These are phyloP conservation scores for Solanum piurae DNA, from an alignment of 257 asterid genomes.

Conservation along the genomic window DNA sequence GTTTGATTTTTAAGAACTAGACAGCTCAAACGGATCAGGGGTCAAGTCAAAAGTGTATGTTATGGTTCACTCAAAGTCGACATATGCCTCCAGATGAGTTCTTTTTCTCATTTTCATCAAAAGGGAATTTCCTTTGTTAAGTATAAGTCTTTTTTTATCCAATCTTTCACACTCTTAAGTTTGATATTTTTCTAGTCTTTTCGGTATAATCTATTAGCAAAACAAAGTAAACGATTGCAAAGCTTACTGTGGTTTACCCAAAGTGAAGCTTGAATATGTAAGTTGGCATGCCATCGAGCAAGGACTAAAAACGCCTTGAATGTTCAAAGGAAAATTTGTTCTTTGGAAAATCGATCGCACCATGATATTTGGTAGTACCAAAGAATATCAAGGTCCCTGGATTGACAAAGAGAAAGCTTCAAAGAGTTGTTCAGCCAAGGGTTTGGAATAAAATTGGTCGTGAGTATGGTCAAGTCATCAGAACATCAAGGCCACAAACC, in stretches of 20 bases:
- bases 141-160: too few species aligned
- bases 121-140: too few species aligned
- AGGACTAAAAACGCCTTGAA: too few species aligned
- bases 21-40: not conserved
- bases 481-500: not conserved
- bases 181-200: too few species aligned
- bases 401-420: not conserved
- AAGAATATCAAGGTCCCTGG: not conserved
- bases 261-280: too few species aligned
- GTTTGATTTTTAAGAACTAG: not conserved
- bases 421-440: not conserved
- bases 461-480: not conserved
- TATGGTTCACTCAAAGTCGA: not conserved
- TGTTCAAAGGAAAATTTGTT: not conserved
- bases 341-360: too few species aligned
- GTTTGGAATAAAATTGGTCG: too few species aligned
- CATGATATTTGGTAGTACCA: not conserved
- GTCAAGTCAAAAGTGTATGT: not conserved
- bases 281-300: not conserved
- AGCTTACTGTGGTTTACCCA: too few species aligned
- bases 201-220: too few species aligned
- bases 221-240: not conserved
- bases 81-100: too few species aligned
- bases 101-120: too few species aligned
- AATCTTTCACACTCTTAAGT: too few species aligned